Base-by-base conservation (phyloP, 2,329 filamentous ascomycete species). In the Furcasterigmium furcatum region DNA sequence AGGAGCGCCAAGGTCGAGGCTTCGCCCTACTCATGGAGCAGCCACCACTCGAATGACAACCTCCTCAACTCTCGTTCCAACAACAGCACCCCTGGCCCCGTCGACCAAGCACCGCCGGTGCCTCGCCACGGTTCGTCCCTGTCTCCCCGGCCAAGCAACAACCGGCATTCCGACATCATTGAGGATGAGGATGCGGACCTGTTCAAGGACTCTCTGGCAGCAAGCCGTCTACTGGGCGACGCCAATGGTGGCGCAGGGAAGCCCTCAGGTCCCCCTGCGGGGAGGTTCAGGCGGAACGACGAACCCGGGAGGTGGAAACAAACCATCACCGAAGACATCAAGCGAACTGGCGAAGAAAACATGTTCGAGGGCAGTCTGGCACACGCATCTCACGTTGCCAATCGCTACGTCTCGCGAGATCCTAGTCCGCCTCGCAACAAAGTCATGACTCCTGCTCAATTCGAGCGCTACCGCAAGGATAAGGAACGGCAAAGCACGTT, bases 361-460 rank as follows among this genome's bases (percentile, higher is more conserved):
- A 61, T 82, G 53, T 82, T 82, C 46, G 76, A 79, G 47, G 73
- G 66, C 20, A 73, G 66, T 29, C 53, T 67, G 9, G 56, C 65
- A 2, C 67, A 66, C 4, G 64, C 67, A 8, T 60, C 63, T 10
- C 64, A 64, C 36, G 52, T 65, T 20, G 59, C 61, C 12, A 62
- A 67, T 30, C 69, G 67, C 47, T 63, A 62, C 41, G 52, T 52
- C 18, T 57, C 58, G 10, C 66, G 56, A 43, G 63, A 59, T 40
- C 58, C 61, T 8, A 71, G 61, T 44, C 63, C 71, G 2, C 65
- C 76, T 9, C 71, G 73, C 18, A 86, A 80, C 61, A 94, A 94
- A 64, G 86, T 94, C 51, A 95, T 96, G 88, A 96, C 91, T 2
- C 87, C 87, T 1, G 88, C 85, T 10, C 83, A 96, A 61, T 96